Conservation (phyloP, 2,329 filamentous ascomycete genomes). For the Sporothrix brasiliensis region DNA sequence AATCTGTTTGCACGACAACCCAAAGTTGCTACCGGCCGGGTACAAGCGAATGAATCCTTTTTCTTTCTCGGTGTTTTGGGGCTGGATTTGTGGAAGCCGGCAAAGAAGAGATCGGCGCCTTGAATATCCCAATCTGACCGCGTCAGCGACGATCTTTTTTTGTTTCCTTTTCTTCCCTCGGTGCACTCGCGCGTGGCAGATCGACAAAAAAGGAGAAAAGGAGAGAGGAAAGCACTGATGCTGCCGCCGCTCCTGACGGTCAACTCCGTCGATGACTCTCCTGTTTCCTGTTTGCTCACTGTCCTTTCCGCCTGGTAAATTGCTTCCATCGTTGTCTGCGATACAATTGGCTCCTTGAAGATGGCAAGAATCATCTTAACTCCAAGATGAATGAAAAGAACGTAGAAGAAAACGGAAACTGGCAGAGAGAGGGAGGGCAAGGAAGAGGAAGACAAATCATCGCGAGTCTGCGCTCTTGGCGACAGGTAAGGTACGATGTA, state of each 20-base stretch:
- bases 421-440: too few species aligned
- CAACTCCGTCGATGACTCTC: not conserved
- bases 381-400: too few species aligned
- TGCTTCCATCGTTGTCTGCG: not conserved
- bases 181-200: conserved; percentile 2
- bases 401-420: not conserved
- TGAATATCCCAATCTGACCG: conserved; percentile 14
- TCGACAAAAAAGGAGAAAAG: not conserved
- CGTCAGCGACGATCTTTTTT: conserved; percentile 13
- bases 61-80: not conserved
- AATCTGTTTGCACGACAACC: not conserved
- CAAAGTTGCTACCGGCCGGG: conserved; percentile 13
- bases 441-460: not conserved
- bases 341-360: too few species aligned
- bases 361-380: too few species aligned
- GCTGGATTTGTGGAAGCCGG: not conserved
- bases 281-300: not conserved
- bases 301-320: not conserved
- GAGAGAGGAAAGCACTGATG: not conserved
- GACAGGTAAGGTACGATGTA: not conserved
- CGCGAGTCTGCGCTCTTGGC: conserved; percentile 9
- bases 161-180: not conserved
- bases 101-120: conserved; percentile 2
- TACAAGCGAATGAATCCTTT: conserved; percentile 1
- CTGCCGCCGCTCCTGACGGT: not conserved